phyloP scores from a whole-genome alignment of 148 eudicot genomes.

The Euryodendron excelsum region DNA sequence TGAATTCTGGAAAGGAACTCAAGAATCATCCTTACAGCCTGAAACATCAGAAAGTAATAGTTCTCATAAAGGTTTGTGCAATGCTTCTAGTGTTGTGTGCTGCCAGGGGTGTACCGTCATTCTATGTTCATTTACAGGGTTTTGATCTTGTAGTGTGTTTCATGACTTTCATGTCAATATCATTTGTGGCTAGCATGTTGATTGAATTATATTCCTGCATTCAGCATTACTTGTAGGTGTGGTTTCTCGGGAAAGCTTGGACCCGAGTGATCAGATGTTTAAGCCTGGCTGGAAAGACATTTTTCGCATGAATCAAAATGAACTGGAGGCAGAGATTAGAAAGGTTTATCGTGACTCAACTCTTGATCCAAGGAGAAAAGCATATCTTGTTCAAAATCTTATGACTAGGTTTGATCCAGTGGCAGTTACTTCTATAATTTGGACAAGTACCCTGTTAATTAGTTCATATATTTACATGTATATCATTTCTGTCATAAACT shows the following conservation, averaged over 20 bases:
- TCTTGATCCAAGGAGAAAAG: constrained; percentile 91
- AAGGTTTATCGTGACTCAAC: constrained; percentile 83
- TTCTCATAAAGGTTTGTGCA: constrained; percentile 48
- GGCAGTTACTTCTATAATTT: not conserved
- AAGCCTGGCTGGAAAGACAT: constrained; percentile 98
- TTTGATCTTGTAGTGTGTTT: not conserved
- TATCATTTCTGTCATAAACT: not conserved
- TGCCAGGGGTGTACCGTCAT: not conserved
- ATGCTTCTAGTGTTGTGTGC: not conserved
- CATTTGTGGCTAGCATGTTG: not conserved
- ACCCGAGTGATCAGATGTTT: constrained; percentile 65
- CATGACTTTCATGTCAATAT: not conserved
- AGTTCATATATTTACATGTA: not conserved
- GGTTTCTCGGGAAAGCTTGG: constrained; percentile 55
- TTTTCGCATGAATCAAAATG: constrained; percentile 91
- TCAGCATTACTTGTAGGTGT: constrained; percentile 30
- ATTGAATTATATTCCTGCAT: not conserved
- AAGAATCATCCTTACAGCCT: constrained; percentile 41
- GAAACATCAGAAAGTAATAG: constrained; percentile 40
- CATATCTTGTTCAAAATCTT: constrained; percentile 82
- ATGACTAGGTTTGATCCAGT: constrained; percentile 68
- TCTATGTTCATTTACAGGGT: not conserved
- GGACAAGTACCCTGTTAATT: not conserved
- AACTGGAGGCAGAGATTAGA: constrained; percentile 88
- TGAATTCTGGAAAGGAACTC: constrained; percentile 83